Evolutionary conservation across 306 rosid genomes (phyloP).

Genomic region (Medicago lupulina): DNA sequence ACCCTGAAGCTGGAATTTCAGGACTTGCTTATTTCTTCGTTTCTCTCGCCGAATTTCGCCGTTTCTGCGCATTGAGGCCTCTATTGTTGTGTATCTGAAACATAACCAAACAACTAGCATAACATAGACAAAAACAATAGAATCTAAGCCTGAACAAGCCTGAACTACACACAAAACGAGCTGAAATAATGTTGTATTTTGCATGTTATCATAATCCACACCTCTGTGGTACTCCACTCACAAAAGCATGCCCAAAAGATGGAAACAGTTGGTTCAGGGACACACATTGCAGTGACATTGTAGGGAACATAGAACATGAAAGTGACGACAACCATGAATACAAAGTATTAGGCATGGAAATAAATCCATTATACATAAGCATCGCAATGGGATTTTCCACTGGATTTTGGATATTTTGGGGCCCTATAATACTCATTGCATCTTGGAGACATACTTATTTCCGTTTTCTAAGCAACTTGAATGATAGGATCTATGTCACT

Average conservation of each 20-base stretch:
- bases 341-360: not conserved
- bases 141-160: no score
- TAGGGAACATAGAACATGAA: not conserved
- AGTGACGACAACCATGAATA: not conserved
- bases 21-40: no score
- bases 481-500: constrained; percentile 34
- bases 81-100: no score
- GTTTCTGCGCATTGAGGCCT: no score
- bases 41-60: no score
- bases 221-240: not conserved
- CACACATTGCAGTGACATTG: not conserved
- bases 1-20: no score
- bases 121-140: no score
- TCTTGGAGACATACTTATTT: no score
- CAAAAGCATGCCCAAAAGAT: not conserved
- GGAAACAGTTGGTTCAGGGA: not conserved
- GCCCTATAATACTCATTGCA: not conserved
- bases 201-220: no score
- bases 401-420: constrained; percentile 28
- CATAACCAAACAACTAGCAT: no score
- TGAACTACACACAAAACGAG: no score
- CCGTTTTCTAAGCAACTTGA: constrained; percentile 4
- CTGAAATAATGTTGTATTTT: no score
- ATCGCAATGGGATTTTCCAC: constrained; percentile 5
- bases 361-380: constrained; percentile 20